Evolutionary conservation across 129 eudicot genomes (phyloP), one percentile per base, ranked within the genome.

Genomic region (Flaveria robusta): DNA sequence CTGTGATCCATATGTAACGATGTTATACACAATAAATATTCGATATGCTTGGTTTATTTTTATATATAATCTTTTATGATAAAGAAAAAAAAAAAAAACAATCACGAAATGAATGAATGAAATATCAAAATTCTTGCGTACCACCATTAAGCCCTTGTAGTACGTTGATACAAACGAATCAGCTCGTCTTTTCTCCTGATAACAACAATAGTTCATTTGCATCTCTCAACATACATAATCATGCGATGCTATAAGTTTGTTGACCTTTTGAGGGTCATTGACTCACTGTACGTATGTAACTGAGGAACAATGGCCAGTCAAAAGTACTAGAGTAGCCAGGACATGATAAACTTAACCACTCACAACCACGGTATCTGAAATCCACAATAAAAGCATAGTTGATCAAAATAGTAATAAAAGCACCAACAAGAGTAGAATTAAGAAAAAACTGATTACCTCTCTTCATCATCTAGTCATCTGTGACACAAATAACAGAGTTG

Each of bases 101-200:
- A n/a, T n/a, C n/a, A n/a, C n/a, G n/a, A n/a, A n/a, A n/a, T n/a
- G n/a, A n/a, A n/a, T n/a, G n/a, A n/a, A n/a, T n/a, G n/a, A n/a
- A n/a, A n/a, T n/a, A n/a, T n/a, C n/a, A n/a, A n/a, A n/a, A n/a
- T n/a, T n/a, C n/a, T n/a, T n/a, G n/a, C n/a, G n/a, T n/a, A n/a
- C n/a, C 97, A 81, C 85, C 99, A 95, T 91, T 77, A 87, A 55
- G 76, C 94, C 87, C 76, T 85, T 88, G 87, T 95, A 95, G 79
- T 95, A 91, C 55, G 84, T 86, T 20, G 95, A 84, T 71, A 91
- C 81, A 79, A 89, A 95, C 56, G 83, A 81, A 71, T 95, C 97
- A 16, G 91, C 97, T 85, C 89, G 97, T 75, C 87, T 76, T 86
- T 91, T 95, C 22, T 91, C 93, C 99, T 95, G 87, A 77, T 31